Base-by-base conservation (phyloP, 305 asterid species). In the Fraxinus paxiana region DNA sequence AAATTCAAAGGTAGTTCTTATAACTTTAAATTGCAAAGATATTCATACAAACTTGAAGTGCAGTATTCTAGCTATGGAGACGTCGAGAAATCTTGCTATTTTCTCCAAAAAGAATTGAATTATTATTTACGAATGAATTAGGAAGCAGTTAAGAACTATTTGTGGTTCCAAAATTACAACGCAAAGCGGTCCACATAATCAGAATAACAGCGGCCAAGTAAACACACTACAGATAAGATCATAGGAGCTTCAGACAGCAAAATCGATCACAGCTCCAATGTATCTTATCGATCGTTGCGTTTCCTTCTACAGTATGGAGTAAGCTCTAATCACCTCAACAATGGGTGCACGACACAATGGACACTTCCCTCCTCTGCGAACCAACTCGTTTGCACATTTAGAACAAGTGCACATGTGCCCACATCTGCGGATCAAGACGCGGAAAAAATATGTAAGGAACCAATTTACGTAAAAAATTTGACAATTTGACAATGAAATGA, bases 321-420 rank as follows among this genome's bases (percentile, higher is more conserved):
- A 96, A 80, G 99, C 99, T 84, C 98, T 90, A 86, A 96, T 86
- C 89, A 96, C 99, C 97, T 94, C 98, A 37, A 94, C 90, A 80
- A 96, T 94, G 80, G 98, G 99, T 34, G 98, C 98, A 54, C 98
- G 91, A 80, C 99, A 96, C 90, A 96, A 83, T 0, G 99, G 99
- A 86, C 99, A 96, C 88, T 93, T 96, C 34, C 98, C 98, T 77
- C 99, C 98, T 65, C 97, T 92, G n/a, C 96, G 90, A 48, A 94
- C 90, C 92, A 96, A 79, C 90, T 96, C 99, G 63, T 89, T 90
- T 0, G 98, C 99, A 85, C 99, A 94, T 79, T 91, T 93, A n/a
- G 97, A 90, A 90, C 99, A 96, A 9, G 98, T 94, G 88, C 98
- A 96, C 99, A 96, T 96, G 86, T 94, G 99, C 86, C 99, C 99